Percentiles rank a stretch among this genome's conserved stretches.
Evolutionary conservation across 2,329 filamentous ascomycete genomes (phyloP).

Genomic region (Colletotrichum sp.): DNA sequence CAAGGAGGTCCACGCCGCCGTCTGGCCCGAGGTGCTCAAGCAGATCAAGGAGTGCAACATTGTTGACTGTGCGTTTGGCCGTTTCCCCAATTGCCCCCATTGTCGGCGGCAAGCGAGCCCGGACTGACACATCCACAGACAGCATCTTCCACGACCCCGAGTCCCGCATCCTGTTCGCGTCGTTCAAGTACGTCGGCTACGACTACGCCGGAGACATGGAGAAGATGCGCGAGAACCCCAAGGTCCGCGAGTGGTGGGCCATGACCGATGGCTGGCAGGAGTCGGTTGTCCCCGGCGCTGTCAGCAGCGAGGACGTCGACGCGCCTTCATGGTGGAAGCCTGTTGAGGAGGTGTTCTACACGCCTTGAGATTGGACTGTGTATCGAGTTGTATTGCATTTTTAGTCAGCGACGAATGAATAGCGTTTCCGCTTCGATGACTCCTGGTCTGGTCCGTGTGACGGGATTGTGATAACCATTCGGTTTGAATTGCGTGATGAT

Average conservation of each 20-base stretch:
- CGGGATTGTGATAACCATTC: neutral
- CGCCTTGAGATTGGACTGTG: constrained; percentile 40
- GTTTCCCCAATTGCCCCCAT: neutral
- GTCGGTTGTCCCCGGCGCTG: constrained; percentile 63
- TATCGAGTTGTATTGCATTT: constrained; percentile 9
- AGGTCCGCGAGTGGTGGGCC: constrained; percentile 79
- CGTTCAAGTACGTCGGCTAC: constrained; percentile 79
- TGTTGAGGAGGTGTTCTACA: constrained; percentile 73
- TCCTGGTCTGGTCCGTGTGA: neutral
- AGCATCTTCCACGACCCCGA: constrained; percentile 74
- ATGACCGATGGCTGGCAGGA: constrained; percentile 82
- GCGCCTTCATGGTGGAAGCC: constrained; percentile 71
- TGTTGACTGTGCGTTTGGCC: constrained; percentile 63
- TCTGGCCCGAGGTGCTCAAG: constrained; percentile 79
- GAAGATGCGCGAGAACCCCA: constrained; percentile 73
- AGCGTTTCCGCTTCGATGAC: neutral
- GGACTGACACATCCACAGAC: constrained; percentile 48
- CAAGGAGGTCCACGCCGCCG: constrained; percentile 74
- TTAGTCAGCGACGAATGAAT: constrained; percentile 13
- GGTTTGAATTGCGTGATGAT: neutral
- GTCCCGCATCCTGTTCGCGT: constrained; percentile 71
- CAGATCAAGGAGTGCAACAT: constrained; percentile 81
- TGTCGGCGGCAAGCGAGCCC: neutral
- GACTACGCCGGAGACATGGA: constrained; percentile 79
- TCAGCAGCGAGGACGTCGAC: constrained; percentile 61